Percentiles rank a stretch among this genome's conserved stretches.
These are phyloP conservation scores for Populus davidiana DNA, from an alignment of 345 rosid genomes.

Conservation along the genomic window DNA sequence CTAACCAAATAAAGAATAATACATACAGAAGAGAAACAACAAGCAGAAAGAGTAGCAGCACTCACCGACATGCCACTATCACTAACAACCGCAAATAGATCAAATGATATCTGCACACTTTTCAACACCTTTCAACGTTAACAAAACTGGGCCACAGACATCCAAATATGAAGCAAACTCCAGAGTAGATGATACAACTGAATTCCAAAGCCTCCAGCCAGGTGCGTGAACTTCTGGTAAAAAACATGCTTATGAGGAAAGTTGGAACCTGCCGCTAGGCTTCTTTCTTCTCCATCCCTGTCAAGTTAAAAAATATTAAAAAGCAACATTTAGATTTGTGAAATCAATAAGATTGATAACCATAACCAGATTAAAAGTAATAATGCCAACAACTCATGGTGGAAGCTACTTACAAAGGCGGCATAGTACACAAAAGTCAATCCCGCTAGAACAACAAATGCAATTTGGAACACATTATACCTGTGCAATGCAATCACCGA, in stretches of 20 bases:
- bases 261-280: slow-evolving; percentile 74
- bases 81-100: slow-evolving; percentile 15
- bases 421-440: slow-evolving; percentile 79
- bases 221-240: slow-evolving; percentile 19
- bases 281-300: slow-evolving; percentile 96
- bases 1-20: slow-evolving; percentile 33
- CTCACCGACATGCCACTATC: slow-evolving; percentile 17
- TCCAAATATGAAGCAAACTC: slow-evolving; percentile 17
- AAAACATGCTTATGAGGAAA: slow-evolving; percentile 47
- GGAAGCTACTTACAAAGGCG: slow-evolving; percentile 64
- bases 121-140: slow-evolving; percentile 17
- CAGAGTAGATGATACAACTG: slow-evolving; percentile 9
- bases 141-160: slow-evolving; percentile 18
- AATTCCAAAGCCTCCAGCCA: slow-evolving; percentile 1
- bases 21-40: slow-evolving; percentile 27
- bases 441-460: slow-evolving; percentile 73
- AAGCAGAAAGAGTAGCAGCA: slow-evolving; percentile 19
- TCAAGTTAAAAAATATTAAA: slow-evolving; percentile 7
- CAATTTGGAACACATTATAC: slow-evolving; percentile 90
- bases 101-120: slow-evolving; percentile 19
- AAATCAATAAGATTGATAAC: neutral
- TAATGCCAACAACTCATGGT: neutral
- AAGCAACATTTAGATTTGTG: neutral
- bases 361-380: neutral
- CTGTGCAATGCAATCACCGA: slow-evolving; percentile 38